Evolutionary conservation across 1,139 yeast genomes (phyloP), one percentile per base, ranked within the genome.

Genomic region (Lodderomyces metapsilosis): DNA sequence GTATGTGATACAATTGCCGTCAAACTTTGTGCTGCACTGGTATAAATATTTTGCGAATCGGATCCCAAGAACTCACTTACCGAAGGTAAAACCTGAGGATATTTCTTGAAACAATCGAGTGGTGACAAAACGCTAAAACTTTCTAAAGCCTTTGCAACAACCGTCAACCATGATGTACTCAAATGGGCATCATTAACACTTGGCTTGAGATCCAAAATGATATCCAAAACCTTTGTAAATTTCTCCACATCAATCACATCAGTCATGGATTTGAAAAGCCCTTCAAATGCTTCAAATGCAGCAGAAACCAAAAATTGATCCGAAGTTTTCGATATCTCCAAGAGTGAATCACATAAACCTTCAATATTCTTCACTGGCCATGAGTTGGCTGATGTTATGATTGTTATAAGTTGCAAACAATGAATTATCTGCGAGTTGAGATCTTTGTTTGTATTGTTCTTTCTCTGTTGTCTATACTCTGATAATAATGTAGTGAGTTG

Each of bases 141-240:
- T 40, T 81, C 80, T 48, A 86, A 71, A 37, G 94, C 96, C 56
- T 88, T 89, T 6, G 97, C 95, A 32, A 92, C 78, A 20, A 89
- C 96, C 1, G 97, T 96, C 39, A 89, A 76, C 98, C 98, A 92
- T 8, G 96, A 79, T 13, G 95, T 96, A 12, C 94, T 88, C 52
- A 92, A 74, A 60, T 88, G 91, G 34, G 84, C 72, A 57, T 92
- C 98, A 52, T 84, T 85, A 21, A 78, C 60, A 1, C 95, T 74
- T 5, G 98, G 98, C 51, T 82, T 83, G 56, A 91, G 72, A 47
- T 86, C 88, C 52, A 88, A 77, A 38, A 92, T 81, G 33, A 86
- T 76, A 52, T 84, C 80, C 46, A 89, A 68, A 12, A 88, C 83
- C 42, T 70, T 76, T 18, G 74, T 61, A 51, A 86, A 82, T 53